Percentiles rank a stretch among this genome's conserved stretches.
Conservation (phyloP, 768 basidiomycete genomes). For the Tulasnella sp. region DNA sequence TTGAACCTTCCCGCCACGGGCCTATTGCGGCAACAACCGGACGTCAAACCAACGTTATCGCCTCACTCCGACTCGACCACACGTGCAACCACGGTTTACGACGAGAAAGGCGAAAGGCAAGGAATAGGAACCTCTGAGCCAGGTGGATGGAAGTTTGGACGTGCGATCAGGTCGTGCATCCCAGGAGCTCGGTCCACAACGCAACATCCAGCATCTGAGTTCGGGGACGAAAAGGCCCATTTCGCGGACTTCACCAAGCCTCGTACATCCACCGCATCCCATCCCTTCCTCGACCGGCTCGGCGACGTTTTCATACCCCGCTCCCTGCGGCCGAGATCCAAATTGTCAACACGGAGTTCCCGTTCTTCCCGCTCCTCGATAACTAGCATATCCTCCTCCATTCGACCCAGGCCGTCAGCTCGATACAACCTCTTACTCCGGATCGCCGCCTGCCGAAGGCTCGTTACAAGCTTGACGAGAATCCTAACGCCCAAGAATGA, state of each 20-base stretch:
- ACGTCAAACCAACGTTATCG: background rate
- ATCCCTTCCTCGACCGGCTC: background rate
- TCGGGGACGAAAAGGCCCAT: background rate
- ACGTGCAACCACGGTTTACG: background rate
- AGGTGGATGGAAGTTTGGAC: background rate
- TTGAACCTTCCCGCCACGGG: background rate
- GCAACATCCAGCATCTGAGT: background rate
- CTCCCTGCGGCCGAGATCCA: background rate
- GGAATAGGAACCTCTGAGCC: background rate
- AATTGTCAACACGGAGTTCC: background rate
- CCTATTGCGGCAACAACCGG: background rate
- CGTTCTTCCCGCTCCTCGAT: background rate
- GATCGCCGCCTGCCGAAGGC: constrained; percentile 72
- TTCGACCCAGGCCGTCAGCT: background rate
- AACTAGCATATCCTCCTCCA: background rate
- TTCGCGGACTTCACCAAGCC: background rate
- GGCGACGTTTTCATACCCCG: background rate
- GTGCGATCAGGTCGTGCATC: background rate
- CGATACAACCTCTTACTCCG: constrained; percentile 55
- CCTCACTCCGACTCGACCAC: background rate
- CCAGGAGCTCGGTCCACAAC: background rate
- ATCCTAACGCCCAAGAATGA: constrained; percentile 77
- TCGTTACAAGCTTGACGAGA: constrained; percentile 74
- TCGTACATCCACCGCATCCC: background rate
- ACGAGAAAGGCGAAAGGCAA: background rate